These are phyloP conservation scores for Cyclotella sp. DNA, from an alignment of 108 stramenopile genomes.

Conservation along the genomic window DNA sequence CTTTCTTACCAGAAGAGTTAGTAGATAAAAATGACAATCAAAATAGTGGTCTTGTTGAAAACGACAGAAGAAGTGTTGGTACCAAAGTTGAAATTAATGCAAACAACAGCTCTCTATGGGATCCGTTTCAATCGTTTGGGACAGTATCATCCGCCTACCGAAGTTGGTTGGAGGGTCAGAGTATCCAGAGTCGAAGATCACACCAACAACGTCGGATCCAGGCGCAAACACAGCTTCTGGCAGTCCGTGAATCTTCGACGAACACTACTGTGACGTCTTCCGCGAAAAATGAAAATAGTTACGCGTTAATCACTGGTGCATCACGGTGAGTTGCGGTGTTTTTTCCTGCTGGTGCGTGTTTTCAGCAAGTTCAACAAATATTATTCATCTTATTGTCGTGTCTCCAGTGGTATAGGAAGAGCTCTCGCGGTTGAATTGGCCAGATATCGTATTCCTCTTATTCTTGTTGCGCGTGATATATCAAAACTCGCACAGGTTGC, in stretches of 20 bases:
- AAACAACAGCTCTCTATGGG: constrained; percentile 36
- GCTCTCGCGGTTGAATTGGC: constrained; percentile 88
- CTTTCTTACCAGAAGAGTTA: constrained; percentile 73
- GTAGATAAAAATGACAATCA: constrained; percentile 22
- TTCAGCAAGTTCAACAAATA: too few species aligned
- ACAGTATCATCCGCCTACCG: constrained; percentile 45
- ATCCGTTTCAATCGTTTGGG: constrained; percentile 48
- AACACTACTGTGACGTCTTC: constrained; percentile 20
- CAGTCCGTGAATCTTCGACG: constrained; percentile 38
- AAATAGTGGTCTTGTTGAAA: neutral
- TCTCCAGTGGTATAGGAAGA: constrained; percentile 73
- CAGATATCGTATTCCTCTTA: constrained; percentile 80
- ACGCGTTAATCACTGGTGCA: constrained; percentile 86
- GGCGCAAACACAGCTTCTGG: constrained; percentile 53
- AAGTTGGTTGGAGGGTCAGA: constrained; percentile 45
- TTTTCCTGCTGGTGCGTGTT: neutral
- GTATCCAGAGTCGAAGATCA: constrained; percentile 16
- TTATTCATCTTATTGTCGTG: neutral
- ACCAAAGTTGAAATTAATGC: neutral
- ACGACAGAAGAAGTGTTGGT: neutral
- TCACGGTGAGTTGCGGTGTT: constrained; percentile 40
- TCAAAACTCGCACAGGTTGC: constrained; percentile 64
- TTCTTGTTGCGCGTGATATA: constrained; percentile 82
- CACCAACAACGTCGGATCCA: constrained; percentile 39
- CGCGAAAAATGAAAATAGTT: constrained; percentile 46